These are phyloP conservation scores for Saturnispora ahearnii DNA, from an alignment of 805 yeast genomes.

Conservation along the genomic window DNA sequence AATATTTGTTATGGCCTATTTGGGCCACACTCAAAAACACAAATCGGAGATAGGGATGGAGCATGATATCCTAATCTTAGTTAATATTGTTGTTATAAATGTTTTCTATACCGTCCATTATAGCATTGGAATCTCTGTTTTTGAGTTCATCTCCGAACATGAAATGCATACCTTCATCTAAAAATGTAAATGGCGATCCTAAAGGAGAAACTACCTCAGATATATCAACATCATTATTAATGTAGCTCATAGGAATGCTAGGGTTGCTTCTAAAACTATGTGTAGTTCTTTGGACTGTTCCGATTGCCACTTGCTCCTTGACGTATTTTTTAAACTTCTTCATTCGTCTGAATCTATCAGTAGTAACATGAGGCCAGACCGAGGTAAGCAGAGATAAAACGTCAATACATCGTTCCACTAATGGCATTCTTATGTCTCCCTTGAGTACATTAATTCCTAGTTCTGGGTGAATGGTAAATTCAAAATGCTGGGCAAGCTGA, in stretches of 20 bases:
- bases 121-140: neutral
- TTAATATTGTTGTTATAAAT: neutral
- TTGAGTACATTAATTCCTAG: conserved; percentile 10
- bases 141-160: conserved; percentile 10
- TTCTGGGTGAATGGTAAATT: conserved; percentile 11
- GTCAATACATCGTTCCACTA: conserved; percentile 12
- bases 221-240: neutral
- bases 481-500: conserved; percentile 6
- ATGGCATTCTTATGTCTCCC: conserved; percentile 13
- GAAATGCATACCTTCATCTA: conserved; percentile 12
- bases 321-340: conserved; percentile 11
- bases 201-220: neutral
- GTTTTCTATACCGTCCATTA: conserved; percentile 4
- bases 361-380: conserved; percentile 16
- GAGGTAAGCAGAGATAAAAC: conserved; percentile 4
- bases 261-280: neutral
- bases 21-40: neutral
- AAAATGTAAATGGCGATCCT: conserved; percentile 4
- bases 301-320: neutral
- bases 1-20: neutral
- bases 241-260: neutral
- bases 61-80: neutral
- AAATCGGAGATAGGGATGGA: neutral
- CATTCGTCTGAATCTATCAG: conserved; percentile 14
- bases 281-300: neutral